Conservation (phyloP, 2,329 filamentous ascomycete species). For the Tolypocladium nubicola region DNA sequence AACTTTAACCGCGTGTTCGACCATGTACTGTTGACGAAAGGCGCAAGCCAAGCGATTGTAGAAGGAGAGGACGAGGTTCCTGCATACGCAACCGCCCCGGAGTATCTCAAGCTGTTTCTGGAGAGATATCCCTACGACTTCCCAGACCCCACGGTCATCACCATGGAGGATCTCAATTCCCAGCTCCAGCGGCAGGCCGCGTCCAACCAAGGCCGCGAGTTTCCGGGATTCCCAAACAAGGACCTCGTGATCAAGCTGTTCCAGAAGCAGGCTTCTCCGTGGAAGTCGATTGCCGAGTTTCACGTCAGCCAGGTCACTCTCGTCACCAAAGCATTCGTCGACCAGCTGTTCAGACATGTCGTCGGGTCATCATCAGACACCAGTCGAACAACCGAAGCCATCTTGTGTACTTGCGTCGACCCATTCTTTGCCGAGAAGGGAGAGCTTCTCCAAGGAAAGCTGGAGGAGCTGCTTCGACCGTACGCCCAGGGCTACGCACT, state of each 20-base stretch:
- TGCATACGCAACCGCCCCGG: conserved; percentile 5
- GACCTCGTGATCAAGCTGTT: conserved; percentile 28
- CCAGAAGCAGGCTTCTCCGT: conserved; percentile 24
- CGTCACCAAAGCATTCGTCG: conserved; percentile 23
- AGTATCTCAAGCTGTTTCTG: conserved; percentile 18
- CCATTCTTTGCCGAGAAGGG: conserved; percentile 19
- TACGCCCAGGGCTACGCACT: conserved; percentile 5
- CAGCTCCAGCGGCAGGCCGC: conserved; percentile 22
- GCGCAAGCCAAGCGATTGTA: conserved; percentile 9
- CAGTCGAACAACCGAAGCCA: conserved; percentile 11
- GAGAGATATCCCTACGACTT: conserved; percentile 8
- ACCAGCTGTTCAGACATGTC: conserved; percentile 23
- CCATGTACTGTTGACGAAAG: conserved; percentile 13
- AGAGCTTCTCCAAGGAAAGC: conserved; percentile 32
- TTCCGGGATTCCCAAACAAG: conserved; percentile 26
- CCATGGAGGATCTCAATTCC: conserved; percentile 5
- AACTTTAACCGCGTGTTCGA: conserved; percentile 20
- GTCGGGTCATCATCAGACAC: conserved; percentile 5
- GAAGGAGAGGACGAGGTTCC: neutral
- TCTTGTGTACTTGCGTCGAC: neutral
- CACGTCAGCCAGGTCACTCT: conserved; percentile 22
- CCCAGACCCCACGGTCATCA: conserved; percentile 13
- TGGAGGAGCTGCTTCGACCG: conserved; percentile 14
- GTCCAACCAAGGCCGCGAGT: conserved; percentile 27
- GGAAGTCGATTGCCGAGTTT: conserved; percentile 23